Evolutionary conservation across 371 early-diverging fungal genomes (phyloP).

Genomic region (Mucor velutinosus): DNA sequence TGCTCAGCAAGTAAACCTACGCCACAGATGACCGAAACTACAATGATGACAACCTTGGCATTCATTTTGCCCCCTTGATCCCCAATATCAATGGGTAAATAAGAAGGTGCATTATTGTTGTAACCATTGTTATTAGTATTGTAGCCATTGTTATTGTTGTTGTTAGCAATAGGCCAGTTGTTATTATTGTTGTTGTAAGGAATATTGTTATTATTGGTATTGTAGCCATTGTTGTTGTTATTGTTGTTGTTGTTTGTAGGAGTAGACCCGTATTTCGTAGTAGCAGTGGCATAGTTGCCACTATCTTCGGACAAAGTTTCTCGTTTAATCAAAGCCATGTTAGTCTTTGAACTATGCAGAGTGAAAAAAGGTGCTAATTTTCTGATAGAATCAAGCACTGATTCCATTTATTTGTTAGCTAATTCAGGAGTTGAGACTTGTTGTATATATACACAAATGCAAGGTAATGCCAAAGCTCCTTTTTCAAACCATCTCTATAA

Average conservation of each 20-base stretch:
- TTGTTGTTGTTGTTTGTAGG: conserved; percentile 7
- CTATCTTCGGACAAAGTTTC: conserved; percentile 6
- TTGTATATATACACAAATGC: neutral
- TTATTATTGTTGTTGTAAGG: conserved; percentile 13
- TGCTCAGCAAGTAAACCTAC: conserved; percentile 22
- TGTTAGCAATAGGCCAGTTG: neutral
- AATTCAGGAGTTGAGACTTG: neutral
- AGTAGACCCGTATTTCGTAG: conserved; percentile 8
- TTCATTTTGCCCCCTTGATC: neutral
- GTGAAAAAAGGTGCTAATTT: neutral
- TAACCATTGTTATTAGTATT: conserved; percentile 6
- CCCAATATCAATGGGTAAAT: neutral
- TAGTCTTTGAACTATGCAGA: neutral
- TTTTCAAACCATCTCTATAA: neutral
- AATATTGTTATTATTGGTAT: conserved; percentile 4
- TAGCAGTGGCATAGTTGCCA: conserved; percentile 1
- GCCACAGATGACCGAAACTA: conserved; percentile 21
- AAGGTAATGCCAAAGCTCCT: conserved; percentile 13
- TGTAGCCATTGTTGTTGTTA: conserved; percentile 10
- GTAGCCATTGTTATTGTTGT: neutral
- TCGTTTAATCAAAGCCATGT: conserved; percentile 7
- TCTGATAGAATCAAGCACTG: neutral
- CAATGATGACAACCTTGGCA: conserved; percentile 17
- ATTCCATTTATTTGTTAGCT: conserved; percentile 5
- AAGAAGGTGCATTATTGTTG: neutral